Conservation (phyloP, 306 rosid species). For the Gastrolobium villosum region DNA sequence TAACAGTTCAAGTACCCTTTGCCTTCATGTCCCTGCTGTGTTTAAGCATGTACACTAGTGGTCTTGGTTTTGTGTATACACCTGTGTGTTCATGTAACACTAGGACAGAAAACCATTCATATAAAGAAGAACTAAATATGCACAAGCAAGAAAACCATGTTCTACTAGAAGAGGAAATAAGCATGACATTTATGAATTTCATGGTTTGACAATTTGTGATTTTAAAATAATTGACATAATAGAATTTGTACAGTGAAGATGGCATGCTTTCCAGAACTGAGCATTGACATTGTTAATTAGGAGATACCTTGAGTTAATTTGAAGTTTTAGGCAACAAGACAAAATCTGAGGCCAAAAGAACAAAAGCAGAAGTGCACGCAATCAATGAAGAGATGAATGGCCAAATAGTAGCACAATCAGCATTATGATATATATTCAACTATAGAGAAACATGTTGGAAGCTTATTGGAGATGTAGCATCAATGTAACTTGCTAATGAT, state of each 20-base stretch:
- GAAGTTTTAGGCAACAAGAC: constrained; percentile 31
- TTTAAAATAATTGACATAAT: constrained; percentile 36
- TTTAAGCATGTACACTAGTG: not conserved
- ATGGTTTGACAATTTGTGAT: constrained; percentile 40
- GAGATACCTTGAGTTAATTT: constrained; percentile 21
- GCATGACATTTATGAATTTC: constrained; percentile 19
- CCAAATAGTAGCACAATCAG: constrained; percentile 21
- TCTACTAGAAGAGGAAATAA: constrained; percentile 24
- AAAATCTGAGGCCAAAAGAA: constrained; percentile 33
- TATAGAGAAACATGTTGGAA: constrained; percentile 43
- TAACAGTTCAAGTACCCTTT: constrained; percentile 7
- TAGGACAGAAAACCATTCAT: constrained; percentile 19
- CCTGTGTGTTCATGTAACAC: constrained; percentile 17
- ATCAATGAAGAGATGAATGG: constrained; percentile 33
- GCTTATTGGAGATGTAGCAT: constrained; percentile 47
- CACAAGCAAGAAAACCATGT: constrained; percentile 29
- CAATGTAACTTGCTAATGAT: constrained; percentile 48
- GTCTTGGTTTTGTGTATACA: constrained; percentile 25
- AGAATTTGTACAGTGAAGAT: constrained; percentile 20
- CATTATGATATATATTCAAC: constrained; percentile 21
- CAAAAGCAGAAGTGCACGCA: constrained; percentile 36
- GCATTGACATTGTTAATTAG: constrained; percentile 9
- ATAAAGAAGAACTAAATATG: constrained; percentile 31
- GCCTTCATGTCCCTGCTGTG: constrained; percentile 20
- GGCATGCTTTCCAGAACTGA: constrained; percentile 43